phyloP scores from a whole-genome alignment of 1,284 basidiomycete species.

The Cerioporus squamosus region DNA sequence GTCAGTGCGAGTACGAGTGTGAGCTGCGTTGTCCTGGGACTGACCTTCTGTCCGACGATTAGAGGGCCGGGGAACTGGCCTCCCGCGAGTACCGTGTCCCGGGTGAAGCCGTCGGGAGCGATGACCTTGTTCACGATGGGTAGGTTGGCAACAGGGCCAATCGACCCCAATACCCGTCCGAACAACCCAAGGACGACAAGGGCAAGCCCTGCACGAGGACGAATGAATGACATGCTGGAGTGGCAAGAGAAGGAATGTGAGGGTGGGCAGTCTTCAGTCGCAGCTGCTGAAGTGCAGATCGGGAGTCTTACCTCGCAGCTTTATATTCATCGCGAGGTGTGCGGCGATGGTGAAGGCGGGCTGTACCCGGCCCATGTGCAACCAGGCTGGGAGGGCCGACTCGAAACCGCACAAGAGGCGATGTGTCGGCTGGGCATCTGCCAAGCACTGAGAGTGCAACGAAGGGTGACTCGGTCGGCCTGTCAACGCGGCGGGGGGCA shows the following conservation, averaged over 20 bases:
- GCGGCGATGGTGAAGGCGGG: neutral
- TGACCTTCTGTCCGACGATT: slow-evolving; percentile 27
- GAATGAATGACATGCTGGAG: neutral
- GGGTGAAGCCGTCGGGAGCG: slow-evolving; percentile 24
- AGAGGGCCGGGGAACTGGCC: slow-evolving; percentile 31
- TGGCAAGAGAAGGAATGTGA: neutral
- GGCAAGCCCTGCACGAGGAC: neutral
- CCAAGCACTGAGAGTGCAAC: neutral
- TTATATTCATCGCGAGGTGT: neutral
- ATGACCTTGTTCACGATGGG: slow-evolving; percentile 23
- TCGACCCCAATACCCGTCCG: neutral
- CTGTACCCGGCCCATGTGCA: no score
- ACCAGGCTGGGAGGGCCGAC: no score
- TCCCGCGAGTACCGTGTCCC: slow-evolving; percentile 24
- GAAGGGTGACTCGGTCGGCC: neutral
- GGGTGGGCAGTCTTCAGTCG: neutral
- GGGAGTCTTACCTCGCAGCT: neutral
- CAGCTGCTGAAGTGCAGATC: neutral
- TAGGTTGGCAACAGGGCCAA: slow-evolving; percentile 22
- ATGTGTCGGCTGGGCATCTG: neutral
- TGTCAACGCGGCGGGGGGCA: no score
- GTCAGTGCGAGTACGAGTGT: neutral
- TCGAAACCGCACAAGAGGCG: no score
- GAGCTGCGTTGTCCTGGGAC: neutral
- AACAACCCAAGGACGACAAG: neutral